Conservation (phyloP, 2,329 filamentous ascomycete genomes). For the Verticillium zaregamsianum region DNA sequence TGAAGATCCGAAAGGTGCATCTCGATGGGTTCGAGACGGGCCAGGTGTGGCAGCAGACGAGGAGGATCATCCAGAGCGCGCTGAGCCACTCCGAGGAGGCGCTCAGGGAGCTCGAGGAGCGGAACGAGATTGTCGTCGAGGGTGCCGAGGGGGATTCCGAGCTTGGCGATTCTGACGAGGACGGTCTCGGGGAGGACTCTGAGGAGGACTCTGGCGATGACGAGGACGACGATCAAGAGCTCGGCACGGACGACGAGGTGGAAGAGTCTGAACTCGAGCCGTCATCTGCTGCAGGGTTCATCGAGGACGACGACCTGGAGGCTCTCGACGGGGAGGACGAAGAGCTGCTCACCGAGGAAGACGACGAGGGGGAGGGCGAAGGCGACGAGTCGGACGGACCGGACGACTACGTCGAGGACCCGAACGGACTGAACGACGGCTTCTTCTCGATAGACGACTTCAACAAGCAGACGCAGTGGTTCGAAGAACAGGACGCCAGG, state of each 20-base stretch:
- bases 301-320: conserved; percentile 29
- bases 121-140: conserved; percentile 32
- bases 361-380: conserved; percentile 37
- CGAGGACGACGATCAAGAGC: conserved; percentile 27
- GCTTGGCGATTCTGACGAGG: conserved; percentile 29
- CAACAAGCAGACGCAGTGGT: conserved; percentile 86
- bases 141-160: conserved; percentile 32
- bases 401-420: conserved; percentile 62
- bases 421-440: conserved; percentile 86
- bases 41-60: conserved; percentile 93
- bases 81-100: conserved; percentile 43
- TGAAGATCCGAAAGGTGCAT: conserved; percentile 81
- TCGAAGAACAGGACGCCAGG: conserved; percentile 79
- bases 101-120: conserved; percentile 45
- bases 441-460: conserved; percentile 98
- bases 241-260: conserved; percentile 28
- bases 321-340: conserved; percentile 26
- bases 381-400: conserved; percentile 46
- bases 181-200: conserved; percentile 22
- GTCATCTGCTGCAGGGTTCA: conserved; percentile 8
- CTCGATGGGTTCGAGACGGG: conserved; percentile 80
- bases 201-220: conserved; percentile 8
- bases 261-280: conserved; percentile 26
- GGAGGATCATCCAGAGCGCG: conserved; percentile 66
- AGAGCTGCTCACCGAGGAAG: conserved; percentile 21